A percentile compares a stretch with the other conserved stretches of the same genome.
These are phyloP conservation scores for Cucurbita ficifolia DNA, from an alignment of 306 rosid species.

Conservation along the genomic window DNA sequence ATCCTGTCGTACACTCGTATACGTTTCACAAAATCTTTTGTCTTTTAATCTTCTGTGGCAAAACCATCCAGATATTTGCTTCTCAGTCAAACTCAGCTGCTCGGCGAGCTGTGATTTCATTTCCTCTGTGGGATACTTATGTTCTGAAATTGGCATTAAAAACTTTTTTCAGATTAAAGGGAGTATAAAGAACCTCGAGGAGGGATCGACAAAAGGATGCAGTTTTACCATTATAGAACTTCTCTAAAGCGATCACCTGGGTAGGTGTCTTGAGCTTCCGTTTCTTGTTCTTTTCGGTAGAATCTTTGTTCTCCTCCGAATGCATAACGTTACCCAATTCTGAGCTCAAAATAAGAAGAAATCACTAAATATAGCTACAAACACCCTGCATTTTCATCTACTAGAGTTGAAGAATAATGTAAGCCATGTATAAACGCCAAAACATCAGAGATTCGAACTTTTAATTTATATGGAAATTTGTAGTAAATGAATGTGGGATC, in stretches of 20 bases:
- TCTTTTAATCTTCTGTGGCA: conserved; percentile 97
- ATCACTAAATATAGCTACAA: conserved; percentile 10
- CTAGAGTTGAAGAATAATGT: background rate
- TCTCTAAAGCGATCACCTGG: conserved; percentile 71
- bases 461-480: background rate
- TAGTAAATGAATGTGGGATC: background rate
- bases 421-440: background rate
- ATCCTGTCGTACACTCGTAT: conserved; percentile 68
- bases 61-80: conserved; percentile 98
- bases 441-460: background rate
- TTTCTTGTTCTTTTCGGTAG: conserved; percentile 49
- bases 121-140: conserved; percentile 86
- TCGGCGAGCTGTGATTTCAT: conserved; percentile 61
- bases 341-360: conserved; percentile 21
- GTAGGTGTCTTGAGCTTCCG: conserved; percentile 79
- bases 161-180: conserved; percentile 3
- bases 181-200: conserved; percentile 1
- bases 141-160: conserved; percentile 35
- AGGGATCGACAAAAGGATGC: conserved; percentile 8
- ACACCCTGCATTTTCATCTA: background rate
- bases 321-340: conserved; percentile 41
- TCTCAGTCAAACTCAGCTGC: conserved; percentile 67
- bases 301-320: conserved; percentile 63
- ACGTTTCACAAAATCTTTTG: conserved; percentile 54
- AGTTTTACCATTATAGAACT: conserved; percentile 59